Percentiles rank a stretch among this genome's conserved stretches.
Conservation (phyloP, 2,329 filamentous ascomycete species). For the Penicillium sp. region DNA sequence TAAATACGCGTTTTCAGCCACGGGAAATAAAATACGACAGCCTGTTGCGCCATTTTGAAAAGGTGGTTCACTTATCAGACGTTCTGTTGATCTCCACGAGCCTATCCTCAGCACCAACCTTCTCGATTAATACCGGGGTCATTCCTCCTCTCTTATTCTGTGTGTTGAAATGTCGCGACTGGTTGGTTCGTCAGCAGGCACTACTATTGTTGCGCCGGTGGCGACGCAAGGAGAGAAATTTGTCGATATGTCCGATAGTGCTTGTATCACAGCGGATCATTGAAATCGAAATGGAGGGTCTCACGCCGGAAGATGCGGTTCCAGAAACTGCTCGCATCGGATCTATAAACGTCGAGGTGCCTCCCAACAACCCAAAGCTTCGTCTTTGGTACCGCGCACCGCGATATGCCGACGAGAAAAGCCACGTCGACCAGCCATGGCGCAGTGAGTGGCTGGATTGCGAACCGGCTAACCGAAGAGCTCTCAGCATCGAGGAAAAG, state of each 20-base stretch:
- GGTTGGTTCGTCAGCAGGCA: conserved; percentile 16
- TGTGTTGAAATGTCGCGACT: conserved; percentile 38
- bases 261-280: conserved; percentile 8
- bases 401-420: background rate
- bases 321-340: conserved; percentile 11
- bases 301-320: conserved; percentile 4
- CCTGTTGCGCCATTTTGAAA: conserved; percentile 8
- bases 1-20: background rate
- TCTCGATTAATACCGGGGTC: conserved; percentile 32
- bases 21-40: conserved; percentile 15
- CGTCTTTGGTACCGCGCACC: background rate
- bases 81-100: background rate
- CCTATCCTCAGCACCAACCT: conserved; percentile 8
- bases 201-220: conserved; percentile 5
- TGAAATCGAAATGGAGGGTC: conserved; percentile 11
- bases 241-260: conserved; percentile 1
- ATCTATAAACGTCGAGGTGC: conserved; percentile 8
- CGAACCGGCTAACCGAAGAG: background rate
- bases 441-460: background rate
- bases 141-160: conserved; percentile 39
- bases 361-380: background rate
- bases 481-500: background rate
- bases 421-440: background rate
- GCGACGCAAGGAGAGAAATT: conserved; percentile 14
- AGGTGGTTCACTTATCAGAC: conserved; percentile 1